phyloP scores from a whole-genome alignment of 2,329 filamentous ascomycete species.

The Claviceps quebecensis region DNA sequence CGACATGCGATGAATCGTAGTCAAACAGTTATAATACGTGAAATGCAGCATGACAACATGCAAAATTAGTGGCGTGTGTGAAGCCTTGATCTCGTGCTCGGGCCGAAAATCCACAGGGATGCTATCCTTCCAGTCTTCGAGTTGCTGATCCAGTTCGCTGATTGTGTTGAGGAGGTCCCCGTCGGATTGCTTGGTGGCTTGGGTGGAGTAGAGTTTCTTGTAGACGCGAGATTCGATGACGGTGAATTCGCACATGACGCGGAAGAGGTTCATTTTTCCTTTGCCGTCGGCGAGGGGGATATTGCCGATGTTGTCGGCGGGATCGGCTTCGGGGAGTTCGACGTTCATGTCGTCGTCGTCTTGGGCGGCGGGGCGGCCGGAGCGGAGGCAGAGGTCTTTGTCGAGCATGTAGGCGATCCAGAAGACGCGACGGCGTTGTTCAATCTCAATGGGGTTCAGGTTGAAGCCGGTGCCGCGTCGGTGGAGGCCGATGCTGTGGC shows the following conservation, averaged over 20 bases:
- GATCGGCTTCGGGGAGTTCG: conserved; percentile 81
- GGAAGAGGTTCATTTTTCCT: conserved; percentile 88
- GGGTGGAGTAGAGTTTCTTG: conserved; percentile 82
- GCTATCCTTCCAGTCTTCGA: conserved; percentile 92
- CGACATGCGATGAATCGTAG: conserved; percentile 96
- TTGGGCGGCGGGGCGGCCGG: conserved; percentile 45
- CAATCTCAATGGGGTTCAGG: conserved; percentile 82
- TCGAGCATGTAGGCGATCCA: conserved; percentile 54
- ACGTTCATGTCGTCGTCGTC: conserved; percentile 78
- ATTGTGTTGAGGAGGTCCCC: conserved; percentile 92
- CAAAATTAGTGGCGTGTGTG: conserved; percentile 82
- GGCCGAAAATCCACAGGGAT: conserved; percentile 96
- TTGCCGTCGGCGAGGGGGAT: conserved; percentile 81
- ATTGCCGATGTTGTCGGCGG: conserved; percentile 84
- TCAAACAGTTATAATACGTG: conserved; percentile 93
- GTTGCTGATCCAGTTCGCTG: conserved; percentile 74
- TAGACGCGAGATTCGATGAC: conserved; percentile 91
- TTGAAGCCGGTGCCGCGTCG: conserved; percentile 89
- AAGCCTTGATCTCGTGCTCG: conserved; percentile 88
- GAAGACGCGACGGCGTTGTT: conserved; percentile 61
- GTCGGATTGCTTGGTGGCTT: conserved; percentile 79
- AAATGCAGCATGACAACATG: conserved; percentile 93
- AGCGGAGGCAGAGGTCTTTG: conserved; percentile 47
- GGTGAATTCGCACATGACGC: conserved; percentile 81
- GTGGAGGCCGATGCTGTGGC: conserved; percentile 90